Conservation (phyloP, 495 filamentous ascomycete species). For the Penicillium riverlandense region DNA sequence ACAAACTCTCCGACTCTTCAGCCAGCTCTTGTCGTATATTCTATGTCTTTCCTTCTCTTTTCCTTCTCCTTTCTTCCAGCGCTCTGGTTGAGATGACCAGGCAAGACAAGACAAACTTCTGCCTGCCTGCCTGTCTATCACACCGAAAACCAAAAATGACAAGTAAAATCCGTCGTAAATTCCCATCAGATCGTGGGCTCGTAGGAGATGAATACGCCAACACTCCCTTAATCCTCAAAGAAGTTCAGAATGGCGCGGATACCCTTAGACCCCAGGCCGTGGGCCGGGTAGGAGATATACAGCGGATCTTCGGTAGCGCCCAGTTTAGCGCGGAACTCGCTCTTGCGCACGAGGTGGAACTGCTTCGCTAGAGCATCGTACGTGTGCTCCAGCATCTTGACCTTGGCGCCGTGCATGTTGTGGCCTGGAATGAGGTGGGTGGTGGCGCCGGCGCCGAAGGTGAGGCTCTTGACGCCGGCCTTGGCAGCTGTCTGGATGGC, state of each 20-base stretch:
- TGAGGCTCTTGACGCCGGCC: slow-evolving; percentile 57
- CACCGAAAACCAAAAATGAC: neutral
- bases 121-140: neutral
- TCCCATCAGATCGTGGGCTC: neutral
- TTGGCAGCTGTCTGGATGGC: slow-evolving; percentile 63
- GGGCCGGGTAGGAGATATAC: slow-evolving; percentile 75
- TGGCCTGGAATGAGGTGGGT: slow-evolving; percentile 60
- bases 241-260: slow-evolving; percentile 73
- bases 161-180: neutral
- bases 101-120: neutral
- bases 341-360: slow-evolving; percentile 73
- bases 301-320: slow-evolving; percentile 68
- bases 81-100: too few species aligned
- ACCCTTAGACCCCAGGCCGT: slow-evolving; percentile 69
- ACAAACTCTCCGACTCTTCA: too few species aligned
- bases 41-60: too few species aligned
- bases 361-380: slow-evolving; percentile 72
- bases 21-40: too few species aligned
- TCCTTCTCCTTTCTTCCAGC: too few species aligned
- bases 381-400: slow-evolving; percentile 66
- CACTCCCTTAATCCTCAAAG: slow-evolving; percentile 56
- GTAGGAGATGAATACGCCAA: neutral
- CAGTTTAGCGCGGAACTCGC: slow-evolving; percentile 81
- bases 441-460: slow-evolving; percentile 73
- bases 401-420: slow-evolving; percentile 65